Evolutionary conservation across 805 yeast species (phyloP), one percentile per base, ranked within the genome.

Genomic region (Blastobotrys robertii): DNA sequence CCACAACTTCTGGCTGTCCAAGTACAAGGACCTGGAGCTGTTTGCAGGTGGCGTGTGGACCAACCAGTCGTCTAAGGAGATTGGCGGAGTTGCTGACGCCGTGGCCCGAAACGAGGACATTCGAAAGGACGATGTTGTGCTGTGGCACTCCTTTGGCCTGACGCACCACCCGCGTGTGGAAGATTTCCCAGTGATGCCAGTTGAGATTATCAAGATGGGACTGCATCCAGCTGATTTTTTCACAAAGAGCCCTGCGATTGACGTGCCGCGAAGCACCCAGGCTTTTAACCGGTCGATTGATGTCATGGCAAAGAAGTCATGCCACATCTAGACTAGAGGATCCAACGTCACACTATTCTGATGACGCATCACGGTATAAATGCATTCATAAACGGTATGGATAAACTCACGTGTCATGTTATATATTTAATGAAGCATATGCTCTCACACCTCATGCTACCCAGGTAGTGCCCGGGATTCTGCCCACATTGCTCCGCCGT

Each of bases 131-230:
- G 88, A 83, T 53, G 60, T 77, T 45, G 86, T 83, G 47, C 80
- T 83, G 36, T 83, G 90, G 88, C 82, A 84, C 50, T 82, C 92
- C 37, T 60, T 83, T 59, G 87, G 85, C 22, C 73, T 83, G 67
- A 83, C 90, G 3, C 94, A 83, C 59, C 74, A 82, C 55, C 92
- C 92, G 54, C 73, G 84, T 56, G 77, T 80, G 31, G 94, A 83
- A 66, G 90, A 83, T 62, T 83, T 84, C 81, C 94, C 94, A 39
- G 88, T 83, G 41, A 83, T 83, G 94, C 88, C 92, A 30, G 84
- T 80, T 44, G 94, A 83, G 65, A 78, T 77, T 50, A 78, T 81
- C 67, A 76, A 72, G 54, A 77, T 82, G 52, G 70, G 74, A 45
- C 70, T 83, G 44, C 70, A 72, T 37, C 94, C 94, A 42, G 68